These are phyloP conservation scores for Lignosus rhinocerotis DNA, from an alignment of 1,284 basidiomycete genomes.

Conservation along the genomic window DNA sequence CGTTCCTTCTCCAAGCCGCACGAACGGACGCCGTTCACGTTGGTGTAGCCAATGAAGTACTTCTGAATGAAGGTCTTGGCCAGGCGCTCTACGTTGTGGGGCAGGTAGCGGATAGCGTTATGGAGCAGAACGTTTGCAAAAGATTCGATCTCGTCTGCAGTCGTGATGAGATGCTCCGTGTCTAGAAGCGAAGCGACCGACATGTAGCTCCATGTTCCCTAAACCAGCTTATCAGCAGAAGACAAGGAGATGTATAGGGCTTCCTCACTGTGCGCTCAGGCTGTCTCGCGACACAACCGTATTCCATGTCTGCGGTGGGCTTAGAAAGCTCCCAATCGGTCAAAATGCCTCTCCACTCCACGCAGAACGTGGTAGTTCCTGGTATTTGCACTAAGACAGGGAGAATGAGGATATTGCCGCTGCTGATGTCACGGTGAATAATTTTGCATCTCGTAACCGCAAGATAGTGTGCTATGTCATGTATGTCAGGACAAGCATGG, in stretches of 20 bases:
- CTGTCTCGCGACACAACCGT: not conserved
- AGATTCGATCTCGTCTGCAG: slow-evolving; percentile 9
- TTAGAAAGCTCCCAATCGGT: not conserved
- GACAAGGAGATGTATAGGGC: not conserved
- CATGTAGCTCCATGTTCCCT: slow-evolving; percentile 4
- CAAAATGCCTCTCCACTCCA: not conserved
- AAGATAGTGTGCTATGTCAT: not conserved
- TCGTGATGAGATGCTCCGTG: not conserved
- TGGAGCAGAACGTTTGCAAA: slow-evolving; percentile 10
- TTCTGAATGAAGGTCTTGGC: not conserved
- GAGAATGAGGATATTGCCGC: slow-evolving; percentile 7
- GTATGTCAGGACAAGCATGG: not conserved
- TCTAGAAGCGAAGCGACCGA: not conserved
- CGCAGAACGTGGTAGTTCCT: not conserved
- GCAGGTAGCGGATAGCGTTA: slow-evolving; percentile 1
- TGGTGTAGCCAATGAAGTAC: not conserved
- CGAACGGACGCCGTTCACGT: too few relatives aligned
- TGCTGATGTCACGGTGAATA: slow-evolving; percentile 6
- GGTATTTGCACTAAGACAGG: not conserved
- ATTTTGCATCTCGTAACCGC: not conserved
- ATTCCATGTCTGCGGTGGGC: not conserved
- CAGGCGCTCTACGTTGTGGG: not conserved
- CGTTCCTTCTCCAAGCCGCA: too few relatives aligned
- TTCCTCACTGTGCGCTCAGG: not conserved
- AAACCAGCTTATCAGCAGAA: not conserved